Percentiles rank a stretch among this genome's conserved stretches.
Evolutionary conservation across 2,329 filamentous ascomycete species (phyloP).

Genomic region (Macrophomina phaseolina): DNA sequence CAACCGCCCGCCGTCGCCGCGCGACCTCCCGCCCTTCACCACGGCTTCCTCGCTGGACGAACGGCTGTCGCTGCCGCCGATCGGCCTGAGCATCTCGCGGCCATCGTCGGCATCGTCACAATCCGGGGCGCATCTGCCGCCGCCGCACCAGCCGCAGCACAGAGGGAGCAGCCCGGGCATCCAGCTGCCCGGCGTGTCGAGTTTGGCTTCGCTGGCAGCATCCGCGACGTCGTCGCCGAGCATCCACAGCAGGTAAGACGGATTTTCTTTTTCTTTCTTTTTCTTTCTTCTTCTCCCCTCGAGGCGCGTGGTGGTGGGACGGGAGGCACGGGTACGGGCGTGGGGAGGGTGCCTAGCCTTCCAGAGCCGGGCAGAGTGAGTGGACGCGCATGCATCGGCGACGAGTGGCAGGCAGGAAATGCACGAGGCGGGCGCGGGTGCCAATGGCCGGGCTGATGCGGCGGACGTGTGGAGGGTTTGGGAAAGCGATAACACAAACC

Average conservation of each 20-base stretch:
- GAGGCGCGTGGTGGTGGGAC: constrained; percentile 30
- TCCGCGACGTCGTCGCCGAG: constrained; percentile 53
- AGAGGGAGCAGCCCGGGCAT: constrained; percentile 46
- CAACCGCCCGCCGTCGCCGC: constrained; percentile 55
- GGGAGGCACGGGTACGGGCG: constrained; percentile 31
- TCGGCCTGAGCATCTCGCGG: constrained; percentile 58
- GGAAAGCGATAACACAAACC: constrained; percentile 29
- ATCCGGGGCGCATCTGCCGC: constrained; percentile 35
- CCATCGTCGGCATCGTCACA: constrained; percentile 54
- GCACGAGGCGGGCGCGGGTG: neutral
- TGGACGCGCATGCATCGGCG: neutral
- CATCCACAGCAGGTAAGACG: constrained; percentile 50
- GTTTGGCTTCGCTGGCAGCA: constrained; percentile 63
- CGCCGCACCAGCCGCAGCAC: constrained; percentile 39
- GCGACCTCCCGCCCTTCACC: constrained; percentile 54
- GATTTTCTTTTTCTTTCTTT: neutral
- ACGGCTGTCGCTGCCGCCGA: constrained; percentile 54
- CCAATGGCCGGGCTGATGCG: neutral
- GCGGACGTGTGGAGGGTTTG: constrained; percentile 26
- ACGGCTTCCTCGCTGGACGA: constrained; percentile 54
- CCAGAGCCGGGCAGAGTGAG: constrained; percentile 32
- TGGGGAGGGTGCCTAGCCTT: neutral
- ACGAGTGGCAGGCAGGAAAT: neutral
- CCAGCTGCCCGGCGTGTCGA: constrained; percentile 63
- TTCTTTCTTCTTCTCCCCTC: neutral